These are phyloP conservation scores for Quercus rubra DNA, from an alignment of 306 rosid genomes.

Conservation along the genomic window DNA sequence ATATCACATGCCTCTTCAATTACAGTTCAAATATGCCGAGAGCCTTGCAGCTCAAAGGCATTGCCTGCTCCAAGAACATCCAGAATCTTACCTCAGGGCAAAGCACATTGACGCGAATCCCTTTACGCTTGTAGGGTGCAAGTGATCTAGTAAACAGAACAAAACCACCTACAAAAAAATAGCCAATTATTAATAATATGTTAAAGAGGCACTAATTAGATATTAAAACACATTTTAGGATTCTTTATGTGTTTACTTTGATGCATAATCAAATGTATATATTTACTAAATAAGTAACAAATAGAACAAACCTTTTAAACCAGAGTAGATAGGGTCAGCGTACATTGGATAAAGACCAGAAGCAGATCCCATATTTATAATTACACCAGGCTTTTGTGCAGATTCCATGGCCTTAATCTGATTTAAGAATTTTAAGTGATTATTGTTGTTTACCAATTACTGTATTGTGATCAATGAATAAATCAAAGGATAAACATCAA, in stretches of 20 bases:
- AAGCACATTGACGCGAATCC: constrained; percentile 91
- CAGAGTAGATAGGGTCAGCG: constrained; percentile 61
- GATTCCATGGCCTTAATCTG: constrained; percentile 77
- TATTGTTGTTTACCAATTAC: constrained; percentile 11
- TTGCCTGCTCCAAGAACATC: neutral
- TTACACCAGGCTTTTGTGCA: constrained; percentile 65
- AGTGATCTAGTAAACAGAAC: constrained; percentile 89
- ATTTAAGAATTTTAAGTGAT: constrained; percentile 23
- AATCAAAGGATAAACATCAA: neutral
- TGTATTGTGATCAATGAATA: neutral
- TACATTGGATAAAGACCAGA: constrained; percentile 88
- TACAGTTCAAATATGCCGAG: neutral
- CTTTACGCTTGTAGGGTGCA: constrained; percentile 48
- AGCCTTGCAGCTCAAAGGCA: too few relatives aligned
- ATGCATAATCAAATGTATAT: constrained; percentile 7
- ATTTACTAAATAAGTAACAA: neutral
- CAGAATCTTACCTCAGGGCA: constrained; percentile 82
- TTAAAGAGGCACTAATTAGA: neutral
- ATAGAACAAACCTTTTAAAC: constrained; percentile 72
- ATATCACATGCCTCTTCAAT: constrained; percentile 2
- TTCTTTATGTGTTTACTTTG: neutral
- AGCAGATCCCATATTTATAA: constrained; percentile 88
- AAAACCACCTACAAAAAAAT: constrained; percentile 66
- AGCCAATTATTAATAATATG: neutral
- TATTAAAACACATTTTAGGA: constrained; percentile 1